These are phyloP conservation scores for Infundibulicybe gibba DNA, from an alignment of 768 basidiomycete species.

Conservation along the genomic window DNA sequence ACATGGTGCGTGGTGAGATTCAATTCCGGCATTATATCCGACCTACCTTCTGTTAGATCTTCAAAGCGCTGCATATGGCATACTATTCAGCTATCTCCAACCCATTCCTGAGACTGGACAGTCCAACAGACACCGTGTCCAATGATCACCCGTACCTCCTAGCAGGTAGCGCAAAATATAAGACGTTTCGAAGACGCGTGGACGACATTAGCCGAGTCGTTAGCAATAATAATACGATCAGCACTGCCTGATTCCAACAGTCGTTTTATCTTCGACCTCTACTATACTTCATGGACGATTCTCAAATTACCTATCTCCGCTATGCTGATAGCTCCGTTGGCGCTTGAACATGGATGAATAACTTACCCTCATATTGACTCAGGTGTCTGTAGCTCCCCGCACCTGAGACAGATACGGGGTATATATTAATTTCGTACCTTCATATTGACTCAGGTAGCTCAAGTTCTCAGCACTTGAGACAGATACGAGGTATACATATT, in stretches of 20 bases:
- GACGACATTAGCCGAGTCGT: conserved; percentile 71
- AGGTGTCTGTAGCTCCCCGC: conserved; percentile 56
- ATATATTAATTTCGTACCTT: conserved; percentile 35
- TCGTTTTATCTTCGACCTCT: too few species aligned
- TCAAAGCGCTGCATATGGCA: conserved; percentile 86
- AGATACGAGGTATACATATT: conserved; percentile 72
- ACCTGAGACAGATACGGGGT: conserved; percentile 96
- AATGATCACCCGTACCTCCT: conserved; percentile 55
- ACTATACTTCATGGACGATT: too few species aligned
- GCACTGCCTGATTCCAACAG: too few species aligned
- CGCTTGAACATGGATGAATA: conserved; percentile 16
- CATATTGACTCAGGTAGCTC: conserved; percentile 77
- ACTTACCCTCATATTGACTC: conserved; percentile 79
- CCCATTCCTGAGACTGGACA: conserved; percentile 75
- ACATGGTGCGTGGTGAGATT: conserved; percentile 46
- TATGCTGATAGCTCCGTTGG: too few species aligned
- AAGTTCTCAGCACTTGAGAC: conserved; percentile 73
- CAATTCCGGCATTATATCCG: background rate
- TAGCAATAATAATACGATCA: conserved; percentile 18
- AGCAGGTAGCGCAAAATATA: conserved; percentile 66
- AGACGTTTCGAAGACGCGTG: conserved; percentile 62
- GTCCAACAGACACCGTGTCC: conserved; percentile 34
- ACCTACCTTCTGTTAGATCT: conserved; percentile 48
- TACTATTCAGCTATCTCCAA: conserved; percentile 83
- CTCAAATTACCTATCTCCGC: too few species aligned